Base-by-base conservation (phyloP, 2,329 filamentous ascomycete genomes). In the Sporothrix schenckii region DNA sequence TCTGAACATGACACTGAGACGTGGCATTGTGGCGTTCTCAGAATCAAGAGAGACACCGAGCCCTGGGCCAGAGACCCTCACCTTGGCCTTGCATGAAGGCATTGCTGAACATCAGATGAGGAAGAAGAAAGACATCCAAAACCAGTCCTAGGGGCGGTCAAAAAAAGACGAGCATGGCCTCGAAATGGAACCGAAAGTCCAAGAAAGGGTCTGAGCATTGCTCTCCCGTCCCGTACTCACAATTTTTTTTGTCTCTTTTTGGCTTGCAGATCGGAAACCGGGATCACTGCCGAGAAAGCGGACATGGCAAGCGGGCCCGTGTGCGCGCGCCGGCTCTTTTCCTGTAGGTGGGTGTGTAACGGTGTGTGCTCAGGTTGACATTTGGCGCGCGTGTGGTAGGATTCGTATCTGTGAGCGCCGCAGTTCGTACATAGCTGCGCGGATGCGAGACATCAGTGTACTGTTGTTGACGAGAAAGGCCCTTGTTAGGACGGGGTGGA, bases 221-320 rank as follows among this genome's bases (percentile, higher is more conserved):
- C 58, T 47, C 16, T 63, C 39, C 39, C 21, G 21, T 9, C 13
- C 7, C 21, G 39, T 11, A 50, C n/a, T 34, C n/a, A 5, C 34
- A 21, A 7, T 2, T 30, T 24, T 24, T 24, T 27, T 30, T 34
- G 16, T 19, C 16, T 53, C 30, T 44, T 47, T 47, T 52, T 44
- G 30, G 34, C n/a, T 50, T 69, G 68, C 68, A 63, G 56, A 30
- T 54, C 53, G 54, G 66, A 24, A 52, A 47, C 30, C 34, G 44
- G 66, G 66, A 52, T 24, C 24, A 52, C 54, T 69, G 54, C 66
- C 66, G 66, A 69, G 24, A 41, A 41, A 47, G 66, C 6, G 14
- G 30, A 13, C 34, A 41, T 58, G 21, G 44, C 24, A 39, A 34
- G 44, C 44, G 47, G 27, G 61, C 16, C 27, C 7, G 47, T 52